Base-by-base conservation (phyloP, 805 yeast genomes). In the Metschnikowia vanudenii region DNA sequence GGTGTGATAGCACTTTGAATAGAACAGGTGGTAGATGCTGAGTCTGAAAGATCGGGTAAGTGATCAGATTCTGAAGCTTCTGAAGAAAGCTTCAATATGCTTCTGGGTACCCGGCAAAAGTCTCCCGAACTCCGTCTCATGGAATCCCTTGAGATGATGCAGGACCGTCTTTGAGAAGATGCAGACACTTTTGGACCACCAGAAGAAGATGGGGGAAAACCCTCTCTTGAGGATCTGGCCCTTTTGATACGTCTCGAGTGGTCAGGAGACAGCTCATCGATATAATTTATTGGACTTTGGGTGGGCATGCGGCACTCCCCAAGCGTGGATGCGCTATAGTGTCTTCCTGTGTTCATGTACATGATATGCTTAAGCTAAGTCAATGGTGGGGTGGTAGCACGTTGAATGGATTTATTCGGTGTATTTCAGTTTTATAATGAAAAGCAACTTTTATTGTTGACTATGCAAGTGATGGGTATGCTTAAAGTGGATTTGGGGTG, bases 1-100 rank as follows among this genome's bases (percentile, higher is more conserved):
- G 58, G 58, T 10, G 58, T 54, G n/a, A 42, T 37, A 32, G 50
- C 53, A 19, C 49, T 39, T 11, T 47, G 50, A 17, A 33, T 14
- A 14, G 50, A 41, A 16, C 24, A 43, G 10, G 45, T 37, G 4
- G 46, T 22, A n/a, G 57, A 52, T 28, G 55, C 60, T 39, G 65
- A 68, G 44, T 63, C 69, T 2, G 67, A 57, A 37, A 65, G 58
- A 52, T 68, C 74, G 1, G 73, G 72, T 43, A 69, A 61, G 2
- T 69, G 64, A 39, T 70, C 75, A 34, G 62, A 57, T 44, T 69
- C 74, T 5, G 68, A 62, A 24, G 40, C 24, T 10, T 45, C 48
- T 5, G 30, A 20, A n/a, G 45, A 45, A 13, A 43, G 29, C n/a
- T 17, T 31, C 37, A 41, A 16, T 8, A 17, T 16, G 17, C 41